A percentile compares a stretch with the other conserved stretches of the same genome.
Evolutionary conservation across 1,284 basidiomycete genomes (phyloP).

Genomic region (Chalciporus sp.): DNA sequence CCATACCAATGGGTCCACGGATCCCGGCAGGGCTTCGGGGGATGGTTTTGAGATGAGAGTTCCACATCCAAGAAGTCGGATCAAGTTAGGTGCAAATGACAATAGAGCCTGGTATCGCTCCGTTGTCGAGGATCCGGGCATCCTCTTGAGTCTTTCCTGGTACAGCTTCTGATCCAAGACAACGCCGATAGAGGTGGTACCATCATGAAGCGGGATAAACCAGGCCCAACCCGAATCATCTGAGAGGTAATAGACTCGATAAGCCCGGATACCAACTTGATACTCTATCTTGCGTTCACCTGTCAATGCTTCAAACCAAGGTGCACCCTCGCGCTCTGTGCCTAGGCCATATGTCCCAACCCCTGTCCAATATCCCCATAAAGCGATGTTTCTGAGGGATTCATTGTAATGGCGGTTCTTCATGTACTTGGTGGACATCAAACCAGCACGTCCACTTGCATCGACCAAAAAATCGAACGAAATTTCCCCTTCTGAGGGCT

Average conservation of each 20-base stretch:
- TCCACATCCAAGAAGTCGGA: conserved; percentile 50
- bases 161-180: conserved; percentile 66
- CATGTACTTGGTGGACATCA: conserved; percentile 67
- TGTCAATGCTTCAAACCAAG: conserved; percentile 73
- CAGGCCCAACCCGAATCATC: conserved; percentile 79
- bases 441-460: conserved; percentile 67
- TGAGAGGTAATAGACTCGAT: conserved; percentile 29
- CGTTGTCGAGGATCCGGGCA: conserved; percentile 44
- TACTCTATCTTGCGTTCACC: conserved; percentile 40
- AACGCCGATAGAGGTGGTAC: conserved; percentile 68
- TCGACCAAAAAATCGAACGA: conserved; percentile 69
- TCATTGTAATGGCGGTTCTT: conserved; percentile 70
- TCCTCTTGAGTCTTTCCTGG: conserved; percentile 40
- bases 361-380: conserved; percentile 75
- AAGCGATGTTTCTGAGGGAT: conserved; percentile 70
- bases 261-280: not conserved
- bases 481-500: conserved; percentile 46
- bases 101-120: conserved; percentile 34
- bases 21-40: not conserved
- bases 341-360: conserved; percentile 57
- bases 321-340: conserved; percentile 54
- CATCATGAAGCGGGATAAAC: conserved; percentile 76
- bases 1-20: conserved; percentile 35
- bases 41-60: conserved; percentile 41
- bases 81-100: conserved; percentile 52